phyloP scores from a whole-genome alignment of 1,139 yeast genomes.

The Sugiyamaella castrensis region DNA sequence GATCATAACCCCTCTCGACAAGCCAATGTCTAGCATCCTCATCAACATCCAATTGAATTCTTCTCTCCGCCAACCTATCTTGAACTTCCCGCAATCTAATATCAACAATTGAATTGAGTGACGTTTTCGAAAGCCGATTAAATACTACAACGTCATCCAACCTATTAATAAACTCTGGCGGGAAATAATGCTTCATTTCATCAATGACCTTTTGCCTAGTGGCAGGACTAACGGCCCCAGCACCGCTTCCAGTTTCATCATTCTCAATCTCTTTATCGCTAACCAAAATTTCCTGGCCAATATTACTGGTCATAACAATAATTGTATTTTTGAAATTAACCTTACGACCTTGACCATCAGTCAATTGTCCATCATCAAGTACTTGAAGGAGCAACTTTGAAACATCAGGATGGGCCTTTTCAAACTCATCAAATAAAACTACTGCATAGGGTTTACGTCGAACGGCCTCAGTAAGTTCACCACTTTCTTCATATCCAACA shows the following conservation, averaged over 20 bases:
- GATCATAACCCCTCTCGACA: slow-evolving; percentile 84
- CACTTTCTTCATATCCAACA: slow-evolving; percentile 90
- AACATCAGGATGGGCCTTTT: slow-evolving; percentile 93
- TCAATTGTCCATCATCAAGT: slow-evolving; percentile 87
- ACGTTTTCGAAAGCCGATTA: slow-evolving; percentile 75
- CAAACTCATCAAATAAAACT: slow-evolving; percentile 91
- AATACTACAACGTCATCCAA: slow-evolving; percentile 87
- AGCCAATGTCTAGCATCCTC: slow-evolving; percentile 66
- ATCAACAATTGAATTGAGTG: slow-evolving; percentile 75
- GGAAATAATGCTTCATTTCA: slow-evolving; percentile 65
- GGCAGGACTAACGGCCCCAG: slow-evolving; percentile 46
- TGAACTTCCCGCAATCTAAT: slow-evolving; percentile 77
- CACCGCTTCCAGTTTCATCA: slow-evolving; percentile 29
- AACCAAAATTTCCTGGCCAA: slow-evolving; percentile 85
- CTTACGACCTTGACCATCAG: slow-evolving; percentile 92
- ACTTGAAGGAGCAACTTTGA: slow-evolving; percentile 87
- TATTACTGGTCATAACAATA: slow-evolving; percentile 95
- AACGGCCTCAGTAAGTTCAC: slow-evolving; percentile 94
- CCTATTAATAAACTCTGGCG: slow-evolving; percentile 94
- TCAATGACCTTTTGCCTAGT: slow-evolving; percentile 61
- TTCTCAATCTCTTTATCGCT: slow-evolving; percentile 56
- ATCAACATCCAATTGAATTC: slow-evolving; percentile 62
- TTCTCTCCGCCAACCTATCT: slow-evolving; percentile 71
- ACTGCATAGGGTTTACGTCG: slow-evolving; percentile 93
- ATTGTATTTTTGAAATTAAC: slow-evolving; percentile 93